A percentile compares a stretch with the other conserved stretches of the same genome.
These are phyloP conservation scores for Lagenaria siceraria DNA, from an alignment of 306 rosid species.

Conservation along the genomic window DNA sequence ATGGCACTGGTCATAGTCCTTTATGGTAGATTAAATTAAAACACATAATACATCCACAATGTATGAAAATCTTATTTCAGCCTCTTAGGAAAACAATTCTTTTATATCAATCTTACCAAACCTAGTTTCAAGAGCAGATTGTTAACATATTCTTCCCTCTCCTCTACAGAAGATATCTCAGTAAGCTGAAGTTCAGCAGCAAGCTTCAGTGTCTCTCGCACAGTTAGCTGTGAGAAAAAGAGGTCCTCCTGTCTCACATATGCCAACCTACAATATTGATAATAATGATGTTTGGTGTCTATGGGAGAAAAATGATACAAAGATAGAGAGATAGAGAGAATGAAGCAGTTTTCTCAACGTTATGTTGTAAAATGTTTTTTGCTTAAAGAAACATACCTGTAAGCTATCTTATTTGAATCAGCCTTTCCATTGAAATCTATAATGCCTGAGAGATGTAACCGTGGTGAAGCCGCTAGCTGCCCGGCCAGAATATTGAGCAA, in stretches of 20 bases:
- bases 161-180: conserved; percentile 42
- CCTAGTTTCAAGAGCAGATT: conserved; percentile 68
- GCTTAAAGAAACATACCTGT: conserved; percentile 29
- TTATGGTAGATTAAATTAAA: neutral
- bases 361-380: neutral
- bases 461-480: conserved; percentile 55
- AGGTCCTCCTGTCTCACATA: conserved; percentile 93
- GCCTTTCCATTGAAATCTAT: conserved; percentile 72
- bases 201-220: conserved; percentile 71
- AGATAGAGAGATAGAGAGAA: neutral
- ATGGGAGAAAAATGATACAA: neutral
- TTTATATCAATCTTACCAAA: conserved; percentile 40
- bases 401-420: conserved; percentile 37
- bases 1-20: neutral
- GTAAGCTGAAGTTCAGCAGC: conserved; percentile 82
- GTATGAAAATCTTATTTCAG: neutral
- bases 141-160: conserved; percentile 69
- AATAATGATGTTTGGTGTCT: conserved; percentile 9
- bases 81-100: neutral
- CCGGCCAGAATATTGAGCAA: conserved; percentile 79
- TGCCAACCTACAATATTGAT: conserved; percentile 51
- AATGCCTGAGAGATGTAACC: conserved; percentile 54
- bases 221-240: conserved; percentile 89
- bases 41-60: neutral
- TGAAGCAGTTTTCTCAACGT: conserved; percentile 1